Percentiles rank a stretch among this genome's conserved stretches.
These are phyloP conservation scores for Termitomyces sp. DNA, from an alignment of 768 basidiomycete species.

Conservation along the genomic window DNA sequence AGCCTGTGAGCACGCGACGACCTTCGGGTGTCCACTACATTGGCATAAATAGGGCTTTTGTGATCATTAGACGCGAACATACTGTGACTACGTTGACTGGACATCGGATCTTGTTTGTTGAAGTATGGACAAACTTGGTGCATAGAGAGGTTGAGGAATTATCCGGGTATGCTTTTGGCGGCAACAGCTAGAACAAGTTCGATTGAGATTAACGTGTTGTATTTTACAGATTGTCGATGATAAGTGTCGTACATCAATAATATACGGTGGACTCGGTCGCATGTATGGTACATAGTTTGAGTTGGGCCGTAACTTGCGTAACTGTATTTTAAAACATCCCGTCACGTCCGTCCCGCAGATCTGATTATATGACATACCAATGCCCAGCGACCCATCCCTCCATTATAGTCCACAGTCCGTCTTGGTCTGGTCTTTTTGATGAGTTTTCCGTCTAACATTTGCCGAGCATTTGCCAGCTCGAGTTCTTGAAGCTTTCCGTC, in stretches of 20 bases:
- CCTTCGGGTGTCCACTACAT: conserved; percentile 96
- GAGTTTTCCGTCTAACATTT: conserved; percentile 74
- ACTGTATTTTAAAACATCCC: conserved; percentile 34
- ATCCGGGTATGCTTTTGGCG: conserved; percentile 87
- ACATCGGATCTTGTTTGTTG: conserved; percentile 97
- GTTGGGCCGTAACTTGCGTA: conserved; percentile 78
- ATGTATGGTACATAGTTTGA: conserved; percentile 73
- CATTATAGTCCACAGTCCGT: conserved; percentile 93
- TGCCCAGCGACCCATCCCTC: conserved; percentile 82
- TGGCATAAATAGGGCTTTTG: background rate
- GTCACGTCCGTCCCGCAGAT: background rate
- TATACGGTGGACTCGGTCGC: conserved; percentile 83
- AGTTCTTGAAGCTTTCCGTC: conserved; percentile 74
- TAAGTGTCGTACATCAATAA: conserved; percentile 72
- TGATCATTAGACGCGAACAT: conserved; percentile 29
- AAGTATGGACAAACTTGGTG: conserved; percentile 97
- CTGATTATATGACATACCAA: conserved; percentile 50
- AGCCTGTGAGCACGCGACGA: conserved; percentile 89
- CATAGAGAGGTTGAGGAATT: conserved; percentile 93
- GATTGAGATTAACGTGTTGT: conserved; percentile 21
- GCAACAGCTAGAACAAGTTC: conserved; percentile 65
- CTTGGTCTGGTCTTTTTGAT: conserved; percentile 91
- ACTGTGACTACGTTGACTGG: conserved; percentile 96
- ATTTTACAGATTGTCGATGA: conserved; percentile 10
- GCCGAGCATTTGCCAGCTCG: conserved; percentile 72